Base-by-base conservation (phyloP, 345 rosid species). In the Diplotaxis tenuifolia region DNA sequence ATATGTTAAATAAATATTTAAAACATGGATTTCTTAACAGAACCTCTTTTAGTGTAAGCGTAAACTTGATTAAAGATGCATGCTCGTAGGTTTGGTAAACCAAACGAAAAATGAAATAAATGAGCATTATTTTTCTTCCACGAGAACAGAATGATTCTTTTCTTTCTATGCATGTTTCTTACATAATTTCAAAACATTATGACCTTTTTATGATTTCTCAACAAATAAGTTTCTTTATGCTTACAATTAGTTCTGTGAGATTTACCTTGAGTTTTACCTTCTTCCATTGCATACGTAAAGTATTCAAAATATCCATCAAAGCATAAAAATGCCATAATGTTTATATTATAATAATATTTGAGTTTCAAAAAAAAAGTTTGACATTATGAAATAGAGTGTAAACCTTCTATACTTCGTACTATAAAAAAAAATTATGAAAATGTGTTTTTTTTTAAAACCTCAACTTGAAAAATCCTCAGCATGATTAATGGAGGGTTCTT, bases 81-180 rank as follows among this genome's bases (percentile, higher is more conserved):
- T 74, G 58, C 32, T 64, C 3, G 58, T 60, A 23, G 9, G 53
- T 68, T 67, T 75, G 74, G 74, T 75, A 49, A 50, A 60, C 55
- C 52, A 60, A 60, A n/a, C 32, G 25, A 62, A 53, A n/a, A 68
- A 0, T 2, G n/a, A 38, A 7, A 60, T 6, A 38, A 52, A 59
- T 45, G 54, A 20, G 49, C 31, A 18, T 75, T 57, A 1, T 4
- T 61, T 68, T 29, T 62, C 54, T 53, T 70, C 56, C 80, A 76
- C 71, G 79, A 70, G 79, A 76, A 63, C 56, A 29, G 18, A 64
- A 70, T 64, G 80, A 64, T 70, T 65, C 67, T 2, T 70, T 70
- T 52, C 75, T 63, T 62, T 45, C 11, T 70, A 16, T 70, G 71
- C 70, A 62, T 69, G 65, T 45, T 62, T 70, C 75, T 69, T 27